These are phyloP conservation scores for Epithele typhae DNA, from an alignment of 768 basidiomycete species.

Conservation along the genomic window DNA sequence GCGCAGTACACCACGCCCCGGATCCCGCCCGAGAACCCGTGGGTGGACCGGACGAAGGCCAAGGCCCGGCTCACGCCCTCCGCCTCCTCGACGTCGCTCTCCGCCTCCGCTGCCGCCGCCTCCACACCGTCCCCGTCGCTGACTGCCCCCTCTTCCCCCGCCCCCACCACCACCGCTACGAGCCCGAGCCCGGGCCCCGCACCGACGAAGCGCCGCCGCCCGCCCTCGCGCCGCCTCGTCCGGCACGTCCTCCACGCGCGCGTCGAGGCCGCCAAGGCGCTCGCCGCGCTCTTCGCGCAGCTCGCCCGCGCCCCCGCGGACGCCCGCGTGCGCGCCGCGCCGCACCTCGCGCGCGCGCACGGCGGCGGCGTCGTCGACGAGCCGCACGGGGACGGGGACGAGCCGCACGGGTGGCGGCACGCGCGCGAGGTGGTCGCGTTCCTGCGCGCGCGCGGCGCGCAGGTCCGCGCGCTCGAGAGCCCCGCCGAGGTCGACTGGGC, in stretches of 20 bases:
- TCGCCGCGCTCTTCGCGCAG: conserved; percentile 68
- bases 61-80: conserved; percentile 18
- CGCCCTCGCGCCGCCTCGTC: conserved; percentile 80
- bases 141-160: conserved; percentile 12
- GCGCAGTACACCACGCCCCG: conserved; percentile 66
- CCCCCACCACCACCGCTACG: not conserved
- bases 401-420: conserved; percentile 49
- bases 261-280: conserved; percentile 73
- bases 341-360: conserved; percentile 44
- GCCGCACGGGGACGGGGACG: conserved; percentile 14
- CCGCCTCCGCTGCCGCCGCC: conserved; percentile 11
- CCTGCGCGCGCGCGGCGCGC: conserved; percentile 67
- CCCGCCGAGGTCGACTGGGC: conserved; percentile 66
- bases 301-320: conserved; percentile 42
- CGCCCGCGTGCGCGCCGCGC: conserved; percentile 42
- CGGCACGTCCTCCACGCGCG: conserved; percentile 86
- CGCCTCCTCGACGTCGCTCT: not conserved
- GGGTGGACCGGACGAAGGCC: conserved; percentile 51
- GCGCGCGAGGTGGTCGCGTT: conserved; percentile 72
- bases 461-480: conserved; percentile 48
- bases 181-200: not conserved
- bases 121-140: conserved; percentile 21
- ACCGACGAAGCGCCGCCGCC: conserved; percentile 30
- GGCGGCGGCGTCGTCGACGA: conserved; percentile 39
- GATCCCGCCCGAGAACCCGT: conserved; percentile 64